Conservation (phyloP, 1,284 basidiomycete species). For the Cryptococcus sp. region DNA sequence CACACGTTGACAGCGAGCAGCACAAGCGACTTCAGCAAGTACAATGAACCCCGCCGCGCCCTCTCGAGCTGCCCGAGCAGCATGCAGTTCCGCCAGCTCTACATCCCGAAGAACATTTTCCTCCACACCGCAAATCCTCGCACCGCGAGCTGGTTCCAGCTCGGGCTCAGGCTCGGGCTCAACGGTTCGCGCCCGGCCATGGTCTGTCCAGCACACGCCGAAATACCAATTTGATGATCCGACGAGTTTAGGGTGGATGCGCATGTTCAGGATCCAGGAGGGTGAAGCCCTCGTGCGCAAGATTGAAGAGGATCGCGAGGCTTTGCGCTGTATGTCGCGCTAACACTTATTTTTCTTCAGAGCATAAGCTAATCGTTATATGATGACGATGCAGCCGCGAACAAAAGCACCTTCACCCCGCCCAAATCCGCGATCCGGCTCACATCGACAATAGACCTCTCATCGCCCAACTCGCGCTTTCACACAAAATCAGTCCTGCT, state of each 20-base stretch:
- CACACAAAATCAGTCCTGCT: conserved; percentile 67
- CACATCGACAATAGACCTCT: conserved; percentile 72
- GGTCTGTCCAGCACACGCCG: conserved; percentile 15
- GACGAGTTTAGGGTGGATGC: conserved; percentile 66
- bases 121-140: conserved; percentile 18
- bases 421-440: conserved; percentile 64
- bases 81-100: neutral
- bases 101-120: neutral
- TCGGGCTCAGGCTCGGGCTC: neutral
- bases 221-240: conserved; percentile 61
- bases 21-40: no score
- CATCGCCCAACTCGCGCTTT: conserved; percentile 67
- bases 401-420: conserved; percentile 67
- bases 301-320: conserved; percentile 79
- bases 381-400: conserved; percentile 7
- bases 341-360: neutral
- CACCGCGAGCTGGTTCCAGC: neutral
- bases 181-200: conserved; percentile 3
- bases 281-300: conserved; percentile 71
- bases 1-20: no score
- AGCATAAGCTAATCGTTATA: conserved; percentile 10
- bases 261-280: conserved; percentile 69
- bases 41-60: no score
- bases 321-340: conserved; percentile 65
- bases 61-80: neutral